Conservation (phyloP, 441 rosid species). For the Aquilaria agallochum region DNA sequence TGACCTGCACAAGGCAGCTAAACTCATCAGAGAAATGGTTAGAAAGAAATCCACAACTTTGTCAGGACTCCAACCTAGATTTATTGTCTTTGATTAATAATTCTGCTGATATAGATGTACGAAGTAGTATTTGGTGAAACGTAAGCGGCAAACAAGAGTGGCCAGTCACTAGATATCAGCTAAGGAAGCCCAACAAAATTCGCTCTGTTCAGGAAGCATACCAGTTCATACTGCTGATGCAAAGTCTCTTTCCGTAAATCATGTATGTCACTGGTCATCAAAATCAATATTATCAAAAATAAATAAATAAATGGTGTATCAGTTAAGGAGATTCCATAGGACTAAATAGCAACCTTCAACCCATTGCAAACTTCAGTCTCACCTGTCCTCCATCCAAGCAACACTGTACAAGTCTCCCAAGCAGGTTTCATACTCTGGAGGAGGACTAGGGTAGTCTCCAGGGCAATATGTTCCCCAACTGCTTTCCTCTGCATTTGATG, state of each 20-base stretch:
- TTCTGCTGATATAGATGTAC: too few species aligned
- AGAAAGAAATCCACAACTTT: too few species aligned
- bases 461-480: conserved; percentile 68
- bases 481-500: conserved; percentile 59
- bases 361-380: conserved; percentile 17
- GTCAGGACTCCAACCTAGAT: conserved; percentile 3
- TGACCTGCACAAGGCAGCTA: conserved; percentile 33
- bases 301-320: too few species aligned
- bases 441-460: conserved; percentile 50
- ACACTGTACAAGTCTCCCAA: conserved; percentile 67
- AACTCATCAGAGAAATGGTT: too few species aligned
- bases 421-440: conserved; percentile 55
- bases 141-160: too few species aligned
- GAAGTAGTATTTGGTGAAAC: too few species aligned
- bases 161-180: too few species aligned
- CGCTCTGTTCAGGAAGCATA: conserved; percentile 14
- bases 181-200: too few species aligned
- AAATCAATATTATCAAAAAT: too few species aligned
- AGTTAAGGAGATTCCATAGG: too few species aligned
- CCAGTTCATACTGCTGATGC: conserved; percentile 55
- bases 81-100: too few species aligned
- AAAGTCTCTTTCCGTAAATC: conserved; percentile 45
- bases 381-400: conserved; percentile 78
- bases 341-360: too few species aligned
- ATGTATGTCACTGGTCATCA: conserved; percentile 27